Base-by-base conservation (phyloP, 306 rosid genomes). In the Bauhinia variegata region DNA sequence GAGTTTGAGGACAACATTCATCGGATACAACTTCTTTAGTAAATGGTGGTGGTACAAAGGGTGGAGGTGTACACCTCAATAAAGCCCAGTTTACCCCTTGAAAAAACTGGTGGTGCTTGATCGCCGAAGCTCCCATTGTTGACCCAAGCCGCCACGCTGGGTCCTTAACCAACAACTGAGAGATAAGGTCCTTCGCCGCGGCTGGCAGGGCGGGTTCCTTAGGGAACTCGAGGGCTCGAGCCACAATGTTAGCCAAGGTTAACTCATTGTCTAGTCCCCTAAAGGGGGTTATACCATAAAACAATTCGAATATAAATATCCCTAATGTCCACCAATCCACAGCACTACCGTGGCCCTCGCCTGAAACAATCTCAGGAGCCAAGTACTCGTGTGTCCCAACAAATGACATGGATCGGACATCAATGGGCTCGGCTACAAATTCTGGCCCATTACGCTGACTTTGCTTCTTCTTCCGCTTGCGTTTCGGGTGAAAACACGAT, bases 321-420 rank as follows among this genome's bases (percentile, higher is more conserved):
- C 88, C 88, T 48, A 83, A 16, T 10, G 88, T 83, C 88, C 88
- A 83, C 88, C 88, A 83, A 30, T 83, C 88, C 39, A 83, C 88
- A 4, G 85, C 78, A 46, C 88, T 79, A 17, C 88, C 88, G 44
- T 83, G 88, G 1, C 85, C 88, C 71, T 83, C 88, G 0, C 85
- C 85, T 1, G 85, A 79, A 41, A 83, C 85, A 6, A 83, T 83
- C 67, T 83, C 88, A 2, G 88, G 89, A 1, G 92, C 89, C 53
- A 86, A 53, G 72, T 86, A 86, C 63, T 86, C 92, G 63, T 87
- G 89, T 63, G 88, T 83, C 74, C 88, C 88, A 0, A 83, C 88
- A 16, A 79, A 83, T 7, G 88, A 83, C 85, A 83, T 79, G 76
- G 88, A 83, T 36, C 88, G 59, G 4, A 83, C 75, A 14, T 83